These are phyloP conservation scores for Misopates orontium DNA, from an alignment of 257 asterid species.

Conservation along the genomic window DNA sequence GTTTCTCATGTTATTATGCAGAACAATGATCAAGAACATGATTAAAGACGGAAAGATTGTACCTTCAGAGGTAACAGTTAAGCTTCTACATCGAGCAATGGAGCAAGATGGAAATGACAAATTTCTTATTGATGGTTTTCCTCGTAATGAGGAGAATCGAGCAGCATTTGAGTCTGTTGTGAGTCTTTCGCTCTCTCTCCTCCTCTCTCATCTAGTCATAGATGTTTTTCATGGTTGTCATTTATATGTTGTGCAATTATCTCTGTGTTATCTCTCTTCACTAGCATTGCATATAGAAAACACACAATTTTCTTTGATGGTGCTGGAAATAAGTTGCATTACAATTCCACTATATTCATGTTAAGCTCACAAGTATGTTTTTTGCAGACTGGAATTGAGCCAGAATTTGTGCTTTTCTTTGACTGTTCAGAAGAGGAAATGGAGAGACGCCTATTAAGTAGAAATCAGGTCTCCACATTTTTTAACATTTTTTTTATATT, in stretches of 20 bases:
- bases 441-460: constrained; percentile 51
- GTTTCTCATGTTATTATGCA: constrained; percentile 21
- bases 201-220: too few species aligned
- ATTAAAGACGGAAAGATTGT: constrained; percentile 62
- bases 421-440: constrained; percentile 64
- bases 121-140: constrained; percentile 70
- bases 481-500: background rate
- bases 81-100: constrained; percentile 60
- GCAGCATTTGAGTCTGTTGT: constrained; percentile 58
- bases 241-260: background rate
- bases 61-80: constrained; percentile 62
- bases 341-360: too few species aligned
- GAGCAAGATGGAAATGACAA: constrained; percentile 51
- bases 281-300: background rate
- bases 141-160: constrained; percentile 71
- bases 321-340: too few species aligned
- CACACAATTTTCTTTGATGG: too few species aligned
- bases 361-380: background rate
- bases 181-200: constrained; percentile 19
- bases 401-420: constrained; percentile 65
- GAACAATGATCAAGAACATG: constrained; percentile 55
- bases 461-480: constrained; percentile 52
- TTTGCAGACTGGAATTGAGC: constrained; percentile 60
- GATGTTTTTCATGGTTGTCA: background rate
- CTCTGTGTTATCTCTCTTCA: background rate